These are phyloP conservation scores for Diaporthe sp. DNA, from an alignment of 2,329 filamentous ascomycete species.

Conservation along the genomic window DNA sequence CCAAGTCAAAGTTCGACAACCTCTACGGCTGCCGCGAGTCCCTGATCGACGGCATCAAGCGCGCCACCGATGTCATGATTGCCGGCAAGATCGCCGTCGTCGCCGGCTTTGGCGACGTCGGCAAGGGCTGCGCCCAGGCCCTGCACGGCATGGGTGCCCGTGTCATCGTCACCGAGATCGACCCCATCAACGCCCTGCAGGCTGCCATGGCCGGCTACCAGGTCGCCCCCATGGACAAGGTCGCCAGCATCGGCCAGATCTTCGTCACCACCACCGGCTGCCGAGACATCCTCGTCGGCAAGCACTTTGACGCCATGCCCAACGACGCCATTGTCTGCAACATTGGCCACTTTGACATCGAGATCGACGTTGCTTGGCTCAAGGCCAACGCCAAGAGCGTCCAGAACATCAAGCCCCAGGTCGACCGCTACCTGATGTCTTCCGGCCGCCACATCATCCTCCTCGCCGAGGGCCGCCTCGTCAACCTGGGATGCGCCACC, in stretches of 20 bases:
- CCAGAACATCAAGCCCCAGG: conserved; percentile 99
- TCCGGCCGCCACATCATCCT: conserved; percentile 98
- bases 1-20: conserved; percentile 99
- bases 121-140: conserved; percentile 97
- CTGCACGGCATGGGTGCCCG: conserved; percentile 97
- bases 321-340: conserved; percentile 99
- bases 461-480: conserved; percentile 96
- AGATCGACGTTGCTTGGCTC: conserved; percentile 99
- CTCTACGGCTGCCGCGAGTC: conserved; percentile 99
- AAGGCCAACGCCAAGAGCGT: conserved; percentile 95
- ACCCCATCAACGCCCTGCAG: conserved; percentile 99
- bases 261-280: conserved; percentile 99
- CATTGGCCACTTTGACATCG: conserved; percentile 99
- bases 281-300: conserved; percentile 93
- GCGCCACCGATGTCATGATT: conserved; percentile 99
- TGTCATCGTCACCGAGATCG: conserved; percentile 95
- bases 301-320: conserved; percentile 94
- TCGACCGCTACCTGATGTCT: conserved; percentile 96
- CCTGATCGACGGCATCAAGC: conserved; percentile 99
- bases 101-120: conserved; percentile 98
- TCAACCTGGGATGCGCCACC: conserved; percentile 99
- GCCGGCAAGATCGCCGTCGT: conserved; percentile 98
- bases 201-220: conserved; percentile 97
- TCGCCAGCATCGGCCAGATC: conserved; percentile 89
- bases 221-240: conserved; percentile 97